Base-by-base conservation (phyloP, 2,329 filamentous ascomycete genomes). In the Cladobotryum mycophilum region DNA sequence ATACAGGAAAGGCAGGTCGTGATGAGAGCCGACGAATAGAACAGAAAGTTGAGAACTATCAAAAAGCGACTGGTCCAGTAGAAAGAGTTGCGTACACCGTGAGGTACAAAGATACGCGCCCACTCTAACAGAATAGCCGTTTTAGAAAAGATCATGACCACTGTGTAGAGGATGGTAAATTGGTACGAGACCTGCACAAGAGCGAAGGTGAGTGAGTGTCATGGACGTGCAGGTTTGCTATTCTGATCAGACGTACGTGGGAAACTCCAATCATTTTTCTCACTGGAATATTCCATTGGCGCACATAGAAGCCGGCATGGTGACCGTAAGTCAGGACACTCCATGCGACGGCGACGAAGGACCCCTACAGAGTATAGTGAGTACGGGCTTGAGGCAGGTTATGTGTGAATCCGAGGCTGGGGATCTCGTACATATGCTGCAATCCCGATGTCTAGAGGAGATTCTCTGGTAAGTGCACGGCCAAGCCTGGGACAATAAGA, bases 1-100 rank as follows among this genome's bases (percentile, higher is more conserved):
- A 41, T 53, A 49, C 64, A 66, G 8, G 58, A 54, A 8, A 64
- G 51, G 33, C 55, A 59, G 6, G 56, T 44, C 18, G 56, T 49
- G 33, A 64, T 46, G 35, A 60, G 48, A n/a, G 53, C 51, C 1
- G 53, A 40, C 5, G 58, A 33, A 40, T 58, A 58, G 30, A 59
- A 59, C 4, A 55, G 20, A 17, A 49, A 40, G 12, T 64, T 60
- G 4, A 59, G 11, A 20, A 41, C 42, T 14, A 65, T 54, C 18
- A 63, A 9, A 15, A 22, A 25, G 33, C 54, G 51, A 41, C 56
- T 61, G 3, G 48, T 47, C 59, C 58, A 64, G 40, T 52, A 56
- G 45, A 65, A 64, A 4, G 33, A 36, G 43, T 50, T 58, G 6
- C 36, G 20, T 13, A 55, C 56, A 2, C 55, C 48, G 4, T 8